Percentiles rank a stretch among this genome's conserved stretches.
phyloP scores from a whole-genome alignment of 768 basidiomycete species.

The Rhizopogon vulgaris region DNA sequence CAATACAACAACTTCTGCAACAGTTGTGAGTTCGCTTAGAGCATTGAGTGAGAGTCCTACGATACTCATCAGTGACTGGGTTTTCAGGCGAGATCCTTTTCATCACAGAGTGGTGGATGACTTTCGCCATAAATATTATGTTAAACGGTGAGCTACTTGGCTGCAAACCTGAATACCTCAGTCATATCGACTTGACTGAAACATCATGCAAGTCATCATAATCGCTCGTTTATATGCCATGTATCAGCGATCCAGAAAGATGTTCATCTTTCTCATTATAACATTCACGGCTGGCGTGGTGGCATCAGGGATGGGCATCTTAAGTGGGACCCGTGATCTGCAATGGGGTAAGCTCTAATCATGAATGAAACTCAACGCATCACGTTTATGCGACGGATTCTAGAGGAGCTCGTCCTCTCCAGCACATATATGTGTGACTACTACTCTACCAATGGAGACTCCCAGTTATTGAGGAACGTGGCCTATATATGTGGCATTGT shows the following conservation, averaged over 20 bases:
- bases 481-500: background rate
- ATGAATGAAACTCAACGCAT: background rate
- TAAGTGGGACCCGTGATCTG: too few species aligned
- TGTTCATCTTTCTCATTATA: background rate
- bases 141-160: background rate
- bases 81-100: background rate
- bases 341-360: background rate
- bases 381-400: background rate
- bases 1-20: background rate
- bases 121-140: background rate
- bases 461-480: background rate
- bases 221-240: background rate
- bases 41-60: background rate
- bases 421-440: background rate
- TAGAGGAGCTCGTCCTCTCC: background rate
- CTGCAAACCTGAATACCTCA: background rate
- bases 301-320: background rate
- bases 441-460: too few species aligned
- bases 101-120: background rate
- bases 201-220: background rate
- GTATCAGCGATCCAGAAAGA: background rate
- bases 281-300: background rate
- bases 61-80: background rate
- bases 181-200: background rate
- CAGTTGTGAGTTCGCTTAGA: background rate